phyloP scores from a whole-genome alignment of 1,284 basidiomycete species.

The Kalmanozyma brasiliensis region DNA sequence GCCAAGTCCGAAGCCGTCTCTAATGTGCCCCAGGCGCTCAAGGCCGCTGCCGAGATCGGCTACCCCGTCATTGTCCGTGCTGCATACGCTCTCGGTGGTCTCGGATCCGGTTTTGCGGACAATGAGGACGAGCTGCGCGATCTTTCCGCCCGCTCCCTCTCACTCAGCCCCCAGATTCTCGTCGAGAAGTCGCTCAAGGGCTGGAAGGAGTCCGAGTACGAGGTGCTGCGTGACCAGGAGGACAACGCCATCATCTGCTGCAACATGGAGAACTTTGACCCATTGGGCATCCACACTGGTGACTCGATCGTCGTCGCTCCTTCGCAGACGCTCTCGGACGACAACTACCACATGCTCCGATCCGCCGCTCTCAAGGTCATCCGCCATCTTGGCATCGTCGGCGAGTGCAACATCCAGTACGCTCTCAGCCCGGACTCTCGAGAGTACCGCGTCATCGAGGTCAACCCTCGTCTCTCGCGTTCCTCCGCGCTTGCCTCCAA shows the following conservation, averaged over 20 bases:
- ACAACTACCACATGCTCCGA: slow-evolving; percentile 98
- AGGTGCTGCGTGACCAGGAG: slow-evolving; percentile 95
- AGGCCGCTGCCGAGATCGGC: slow-evolving; percentile 88
- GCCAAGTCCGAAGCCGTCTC: slow-evolving; percentile 97
- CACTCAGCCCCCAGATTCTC: slow-evolving; percentile 91
- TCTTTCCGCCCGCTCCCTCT: slow-evolving; percentile 88
- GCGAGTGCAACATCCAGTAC: slow-evolving; percentile 99
- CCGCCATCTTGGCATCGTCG: slow-evolving; percentile 95
- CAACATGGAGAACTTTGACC: slow-evolving; percentile 99
- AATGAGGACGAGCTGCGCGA: slow-evolving; percentile 94
- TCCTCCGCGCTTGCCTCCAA: slow-evolving; percentile 91
- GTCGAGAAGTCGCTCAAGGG: slow-evolving; percentile 99
- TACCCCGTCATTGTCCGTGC: slow-evolving; percentile 99
- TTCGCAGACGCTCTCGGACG: slow-evolving; percentile 93
- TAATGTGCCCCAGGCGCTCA: slow-evolving; percentile 89
- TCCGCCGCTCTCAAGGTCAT: slow-evolving; percentile 97
- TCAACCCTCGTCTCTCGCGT: slow-evolving; percentile 66
- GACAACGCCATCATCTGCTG: slow-evolving; percentile 90
- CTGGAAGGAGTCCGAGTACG: slow-evolving; percentile 99
- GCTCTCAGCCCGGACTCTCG: slow-evolving; percentile 90
- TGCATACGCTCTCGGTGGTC: slow-evolving; percentile 96
- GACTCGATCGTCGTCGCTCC: slow-evolving; percentile 99
- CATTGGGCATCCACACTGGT: slow-evolving; percentile 98
- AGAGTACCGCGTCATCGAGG: slow-evolving; percentile 93
- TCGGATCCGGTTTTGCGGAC: slow-evolving; percentile 97